Evolutionary conservation across 768 basidiomycete genomes (phyloP).

Genomic region (Hygrophorus pudorinus): DNA sequence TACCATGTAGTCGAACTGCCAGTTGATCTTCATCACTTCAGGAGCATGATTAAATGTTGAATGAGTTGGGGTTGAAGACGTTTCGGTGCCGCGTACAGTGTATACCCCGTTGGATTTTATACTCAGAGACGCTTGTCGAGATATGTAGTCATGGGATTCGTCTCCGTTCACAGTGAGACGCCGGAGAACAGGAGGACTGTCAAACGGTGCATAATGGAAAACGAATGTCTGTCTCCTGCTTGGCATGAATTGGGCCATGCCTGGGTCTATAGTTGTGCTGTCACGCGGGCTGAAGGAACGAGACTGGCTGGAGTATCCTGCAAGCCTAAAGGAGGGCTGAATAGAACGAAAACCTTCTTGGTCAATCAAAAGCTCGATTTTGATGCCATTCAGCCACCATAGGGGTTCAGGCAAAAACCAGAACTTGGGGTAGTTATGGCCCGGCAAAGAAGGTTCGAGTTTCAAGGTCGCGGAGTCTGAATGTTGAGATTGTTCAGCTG

Average conservation of each 20-base stretch:
- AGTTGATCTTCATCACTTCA: conserved; percentile 37
- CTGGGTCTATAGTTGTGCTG: conserved; percentile 26
- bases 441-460: not conserved
- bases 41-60: conserved; percentile 11
- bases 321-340: conserved; percentile 46
- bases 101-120: conserved; percentile 71
- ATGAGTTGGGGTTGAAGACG: conserved; percentile 18
- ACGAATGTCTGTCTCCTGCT: conserved; percentile 43
- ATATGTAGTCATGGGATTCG: conserved; percentile 64
- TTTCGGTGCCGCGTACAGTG: conserved; percentile 59
- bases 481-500: not conserved
- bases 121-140: conserved; percentile 61
- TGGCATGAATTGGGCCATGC: conserved; percentile 59
- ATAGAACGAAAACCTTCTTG: conserved; percentile 75
- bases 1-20: conserved; percentile 78
- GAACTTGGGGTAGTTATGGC: conserved; percentile 7
- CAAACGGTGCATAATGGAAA: conserved; percentile 68
- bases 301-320: conserved; percentile 33
- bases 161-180: conserved; percentile 58
- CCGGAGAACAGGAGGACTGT: conserved; percentile 57
- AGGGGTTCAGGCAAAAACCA: conserved; percentile 24
- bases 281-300: conserved; percentile 14
- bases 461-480: not conserved
- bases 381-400: conserved; percentile 43
- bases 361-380: conserved; percentile 63